These are phyloP conservation scores for Podospora anserina DNA, from an alignment of 495 filamentous ascomycete genomes.

Conservation along the genomic window DNA sequence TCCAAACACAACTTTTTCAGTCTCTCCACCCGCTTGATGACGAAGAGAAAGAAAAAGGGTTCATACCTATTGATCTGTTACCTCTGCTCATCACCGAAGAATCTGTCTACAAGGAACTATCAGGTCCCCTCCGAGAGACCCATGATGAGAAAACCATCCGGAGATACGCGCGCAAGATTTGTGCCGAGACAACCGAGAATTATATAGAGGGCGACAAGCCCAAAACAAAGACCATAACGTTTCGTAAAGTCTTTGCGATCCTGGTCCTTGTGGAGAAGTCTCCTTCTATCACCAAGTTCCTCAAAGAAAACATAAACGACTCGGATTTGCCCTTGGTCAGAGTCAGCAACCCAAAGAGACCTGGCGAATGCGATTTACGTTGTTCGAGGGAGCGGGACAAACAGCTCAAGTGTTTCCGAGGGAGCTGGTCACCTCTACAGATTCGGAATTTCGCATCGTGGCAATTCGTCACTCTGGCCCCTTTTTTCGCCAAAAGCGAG, in stretches of 20 bases:
- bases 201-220: background rate
- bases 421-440: constrained; percentile 5
- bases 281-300: constrained; percentile 16
- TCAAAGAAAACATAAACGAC: constrained; percentile 21
- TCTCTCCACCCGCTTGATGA: background rate
- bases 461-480: constrained; percentile 21
- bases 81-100: background rate
- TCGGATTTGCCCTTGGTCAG: constrained; percentile 24
- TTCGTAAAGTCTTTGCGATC: constrained; percentile 27
- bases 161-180: background rate
- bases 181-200: background rate
- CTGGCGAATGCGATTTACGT: constrained; percentile 2
- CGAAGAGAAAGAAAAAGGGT: background rate
- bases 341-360: background rate
- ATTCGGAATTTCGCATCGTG: constrained; percentile 15
- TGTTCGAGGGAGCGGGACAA: background rate
- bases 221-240: background rate
- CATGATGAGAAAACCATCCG: background rate
- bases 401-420: constrained; percentile 17
- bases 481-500: constrained; percentile 14
- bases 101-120: background rate
- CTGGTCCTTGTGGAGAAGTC: constrained; percentile 22
- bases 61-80: background rate
- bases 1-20: background rate
- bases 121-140: background rate